Evolutionary conservation across 352 stramenopile species (phyloP).

Genomic region (Phytophthora sojae): DNA sequence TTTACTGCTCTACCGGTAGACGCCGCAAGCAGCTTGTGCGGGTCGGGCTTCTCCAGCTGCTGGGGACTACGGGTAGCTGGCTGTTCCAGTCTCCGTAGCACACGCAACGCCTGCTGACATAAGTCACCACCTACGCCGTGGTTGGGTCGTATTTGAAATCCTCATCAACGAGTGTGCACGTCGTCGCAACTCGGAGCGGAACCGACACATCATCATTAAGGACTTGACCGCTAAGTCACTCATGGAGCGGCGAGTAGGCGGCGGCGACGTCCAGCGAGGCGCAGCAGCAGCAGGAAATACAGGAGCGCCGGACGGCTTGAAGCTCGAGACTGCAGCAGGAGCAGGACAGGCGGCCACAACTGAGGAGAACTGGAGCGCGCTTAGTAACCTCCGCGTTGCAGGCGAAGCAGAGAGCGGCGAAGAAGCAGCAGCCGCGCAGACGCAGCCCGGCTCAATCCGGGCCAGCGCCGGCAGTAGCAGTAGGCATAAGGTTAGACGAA

Average conservation of each 20-base stretch:
- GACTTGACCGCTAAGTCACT: neutral
- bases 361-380: conserved; percentile 52
- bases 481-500: conserved; percentile 38
- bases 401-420: conserved; percentile 23
- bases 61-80: conserved; percentile 2
- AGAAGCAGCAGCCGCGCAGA: conserved; percentile 6
- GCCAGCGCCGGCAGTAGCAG: conserved; percentile 14
- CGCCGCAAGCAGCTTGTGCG: neutral
- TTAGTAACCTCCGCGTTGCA: conserved; percentile 50
- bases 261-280: neutral
- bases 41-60: conserved; percentile 31
- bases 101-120: conserved; percentile 22
- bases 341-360: conserved; percentile 1
- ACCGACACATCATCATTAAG: conserved; percentile 28
- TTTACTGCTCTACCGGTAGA: conserved; percentile 20
- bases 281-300: conserved; percentile 1
- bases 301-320: conserved; percentile 15
- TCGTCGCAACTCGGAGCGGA: conserved; percentile 10
- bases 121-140: conserved; percentile 29
- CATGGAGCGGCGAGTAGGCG: conserved; percentile 22
- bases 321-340: conserved; percentile 17
- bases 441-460: conserved; percentile 10
- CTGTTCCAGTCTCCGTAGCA: conserved; percentile 18
- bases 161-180: conserved; percentile 1
- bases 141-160: conserved; percentile 34